Evolutionary conservation across 2,329 filamentous ascomycete species (phyloP), one percentile per base, ranked within the genome.

Genomic region (Xylariomycetidae sp.): DNA sequence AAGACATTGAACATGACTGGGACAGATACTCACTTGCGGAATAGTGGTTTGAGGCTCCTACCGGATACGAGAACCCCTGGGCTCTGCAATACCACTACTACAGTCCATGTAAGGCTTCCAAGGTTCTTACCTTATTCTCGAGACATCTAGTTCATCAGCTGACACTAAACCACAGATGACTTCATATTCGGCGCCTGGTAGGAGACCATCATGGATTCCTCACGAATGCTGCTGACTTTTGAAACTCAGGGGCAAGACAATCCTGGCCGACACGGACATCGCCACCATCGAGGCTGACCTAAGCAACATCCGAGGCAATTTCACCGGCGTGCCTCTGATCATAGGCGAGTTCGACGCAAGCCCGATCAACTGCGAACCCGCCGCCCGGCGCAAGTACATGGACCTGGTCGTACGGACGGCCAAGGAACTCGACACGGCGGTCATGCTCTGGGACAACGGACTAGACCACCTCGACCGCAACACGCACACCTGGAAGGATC

Each of bases 21-120:
- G n/a, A n/a, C n/a, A n/a, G n/a, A n/a, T n/a, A n/a, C n/a, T n/a
- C n/a, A n/a, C n/a, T n/a, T n/a, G n/a, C n/a, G n/a, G n/a, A n/a
- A n/a, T n/a, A 72, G 39, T 78, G 67, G 65, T 79, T 80, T 45
- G 54, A 66, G 38, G 56, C 56, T 8, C 70, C 71, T 1, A 51
- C 54, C 2, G 63, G 67, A 18, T 71, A 69, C 25, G 63, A 64
- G 10, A 74, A 76, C 37, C 74, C 75, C 1, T 79, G 72, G 65
- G 74, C 69, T 1, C 63, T 80, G 18, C 74, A 80, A 48, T 78
- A 74, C 48, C 77, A 80, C 47, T 79, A 78, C 53, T 80, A 80
- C 55, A 67, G 63, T 7, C 73, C 72, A 9, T 76, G n/a, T n/a
- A n/a, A n/a, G n/a, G n/a, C n/a, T n/a, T n/a, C n/a, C n/a, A n/a